Conservation (phyloP, 2,329 filamentous ascomycete species). For the Phoma sp. region DNA sequence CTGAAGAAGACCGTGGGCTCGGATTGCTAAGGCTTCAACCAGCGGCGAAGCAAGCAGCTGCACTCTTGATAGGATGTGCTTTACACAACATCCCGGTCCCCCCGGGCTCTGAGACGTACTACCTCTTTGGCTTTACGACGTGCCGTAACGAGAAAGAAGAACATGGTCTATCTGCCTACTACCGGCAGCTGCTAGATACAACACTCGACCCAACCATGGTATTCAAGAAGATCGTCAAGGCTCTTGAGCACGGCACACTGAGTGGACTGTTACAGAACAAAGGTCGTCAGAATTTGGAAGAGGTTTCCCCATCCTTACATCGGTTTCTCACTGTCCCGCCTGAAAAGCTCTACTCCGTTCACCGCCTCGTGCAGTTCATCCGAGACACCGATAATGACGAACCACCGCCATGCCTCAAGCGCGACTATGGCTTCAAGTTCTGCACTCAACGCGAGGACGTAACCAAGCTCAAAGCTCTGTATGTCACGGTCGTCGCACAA, state of each 20-base stretch:
- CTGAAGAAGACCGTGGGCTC: not conserved
- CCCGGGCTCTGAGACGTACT: slow-evolving; percentile 8
- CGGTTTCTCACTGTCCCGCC: slow-evolving; percentile 17
- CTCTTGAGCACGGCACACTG: slow-evolving; percentile 11
- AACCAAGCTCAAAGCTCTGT: slow-evolving; percentile 20
- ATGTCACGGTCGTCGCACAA: slow-evolving; percentile 15
- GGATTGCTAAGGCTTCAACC: slow-evolving; percentile 1
- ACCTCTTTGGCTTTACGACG: slow-evolving; percentile 26
- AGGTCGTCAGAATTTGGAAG: slow-evolving; percentile 2
- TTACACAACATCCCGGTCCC: not conserved
- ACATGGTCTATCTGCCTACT: slow-evolving; percentile 14
- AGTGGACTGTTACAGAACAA: slow-evolving; percentile 15
- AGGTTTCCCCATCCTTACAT: slow-evolving; percentile 11
- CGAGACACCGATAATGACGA: not conserved
- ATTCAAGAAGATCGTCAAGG: slow-evolving; percentile 19
- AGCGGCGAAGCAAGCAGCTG: slow-evolving; percentile 3
- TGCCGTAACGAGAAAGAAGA: slow-evolving; percentile 15
- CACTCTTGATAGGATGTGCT: slow-evolving; percentile 4
- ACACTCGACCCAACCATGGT: not conserved
- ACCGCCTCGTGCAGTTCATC: slow-evolving; percentile 28
- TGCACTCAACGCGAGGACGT: slow-evolving; percentile 29
- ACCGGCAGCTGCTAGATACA: slow-evolving; percentile 14
- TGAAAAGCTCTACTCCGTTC: slow-evolving; percentile 19
- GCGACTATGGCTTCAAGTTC: slow-evolving; percentile 30
- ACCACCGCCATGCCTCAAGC: slow-evolving; percentile 12